phyloP scores from a whole-genome alignment of 768 basidiomycete genomes.

The Epithele typhae region DNA sequence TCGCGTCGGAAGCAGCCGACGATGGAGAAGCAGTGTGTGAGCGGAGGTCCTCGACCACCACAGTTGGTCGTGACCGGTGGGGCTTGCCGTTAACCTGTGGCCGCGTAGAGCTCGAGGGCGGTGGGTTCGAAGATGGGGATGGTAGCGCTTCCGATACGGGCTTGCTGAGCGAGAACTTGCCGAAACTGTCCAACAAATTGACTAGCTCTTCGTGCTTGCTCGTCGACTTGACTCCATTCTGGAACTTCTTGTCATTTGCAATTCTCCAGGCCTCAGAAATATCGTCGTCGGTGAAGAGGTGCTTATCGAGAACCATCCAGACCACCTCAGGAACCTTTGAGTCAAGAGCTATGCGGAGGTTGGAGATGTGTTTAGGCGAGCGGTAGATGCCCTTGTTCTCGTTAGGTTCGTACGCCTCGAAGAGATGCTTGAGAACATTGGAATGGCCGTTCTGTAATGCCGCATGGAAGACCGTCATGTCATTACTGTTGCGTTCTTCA shows the following conservation, averaged over 20 bases:
- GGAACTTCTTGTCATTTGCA: constrained; percentile 28
- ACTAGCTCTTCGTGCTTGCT: constrained; percentile 45
- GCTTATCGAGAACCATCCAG: constrained; percentile 57
- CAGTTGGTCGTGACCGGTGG: constrained; percentile 1
- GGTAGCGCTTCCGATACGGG: no score
- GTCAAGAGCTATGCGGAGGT: constrained; percentile 54
- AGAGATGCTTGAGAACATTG: constrained; percentile 53
- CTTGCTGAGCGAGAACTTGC: constrained; percentile 30
- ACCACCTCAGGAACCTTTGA: constrained; percentile 61
- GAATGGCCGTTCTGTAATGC: constrained; percentile 52
- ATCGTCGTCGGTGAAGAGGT: constrained; percentile 45
- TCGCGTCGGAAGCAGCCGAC: background rate
- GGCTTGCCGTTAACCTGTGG: constrained; percentile 1
- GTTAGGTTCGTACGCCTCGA: constrained; percentile 54
- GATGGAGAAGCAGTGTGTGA: constrained; percentile 2
- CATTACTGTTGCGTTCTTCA: constrained; percentile 59
- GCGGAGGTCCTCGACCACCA: constrained; percentile 2
- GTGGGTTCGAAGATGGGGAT: no score
- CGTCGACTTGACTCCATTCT: constrained; percentile 10
- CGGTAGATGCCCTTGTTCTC: constrained; percentile 46
- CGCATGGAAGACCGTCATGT: constrained; percentile 62
- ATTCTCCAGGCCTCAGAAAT: constrained; percentile 48
- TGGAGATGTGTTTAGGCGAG: constrained; percentile 34
- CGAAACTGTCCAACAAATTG: constrained; percentile 47
- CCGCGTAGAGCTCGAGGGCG: background rate